Evolutionary conservation across 106 monocot species (phyloP).

Genomic region (Platanthera guangdongensis): DNA sequence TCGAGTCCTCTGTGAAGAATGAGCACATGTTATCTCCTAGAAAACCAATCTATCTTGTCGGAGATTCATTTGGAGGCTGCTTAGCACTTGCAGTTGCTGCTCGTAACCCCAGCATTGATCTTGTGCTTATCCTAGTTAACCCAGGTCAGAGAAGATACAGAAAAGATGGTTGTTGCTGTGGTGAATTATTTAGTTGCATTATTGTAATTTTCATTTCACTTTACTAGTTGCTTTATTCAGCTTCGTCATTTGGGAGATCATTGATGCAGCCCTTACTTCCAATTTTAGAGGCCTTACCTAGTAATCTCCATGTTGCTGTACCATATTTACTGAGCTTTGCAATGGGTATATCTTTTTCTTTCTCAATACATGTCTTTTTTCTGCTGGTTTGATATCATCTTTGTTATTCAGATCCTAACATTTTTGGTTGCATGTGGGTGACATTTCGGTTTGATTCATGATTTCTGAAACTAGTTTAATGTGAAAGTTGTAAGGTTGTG

Average conservation of each 20-base stretch:
- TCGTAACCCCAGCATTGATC: constrained; percentile 71
- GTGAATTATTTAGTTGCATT: constrained; percentile 4
- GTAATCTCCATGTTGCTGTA: constrained; percentile 45
- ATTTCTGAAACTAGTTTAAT: neutral
- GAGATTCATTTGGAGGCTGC: constrained; percentile 93
- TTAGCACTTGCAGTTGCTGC: constrained; percentile 81
- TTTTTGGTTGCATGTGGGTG: neutral
- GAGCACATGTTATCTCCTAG: constrained; percentile 47
- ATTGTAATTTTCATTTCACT: neutral
- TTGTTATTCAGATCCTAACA: neutral
- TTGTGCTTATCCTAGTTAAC: constrained; percentile 73
- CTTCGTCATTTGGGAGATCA: constrained; percentile 68
- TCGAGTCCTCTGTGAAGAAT: constrained; percentile 51
- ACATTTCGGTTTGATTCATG: neutral
- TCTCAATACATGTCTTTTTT: neutral
- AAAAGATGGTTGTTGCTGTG: neutral
- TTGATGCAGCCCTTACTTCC: constrained; percentile 59
- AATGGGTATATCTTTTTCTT: constrained; percentile 38
- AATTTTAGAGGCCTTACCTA: constrained; percentile 47
- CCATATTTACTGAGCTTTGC: constrained; percentile 71
- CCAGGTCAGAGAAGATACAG: constrained; percentile 49
- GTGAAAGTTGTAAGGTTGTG: neutral
- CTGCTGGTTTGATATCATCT: neutral
- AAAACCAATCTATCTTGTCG: constrained; percentile 78
- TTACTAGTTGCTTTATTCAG: constrained; percentile 22